A percentile compares a stretch with the other conserved stretches of the same genome.
Evolutionary conservation across 305 asterid genomes (phyloP).

Genomic region (Rubia balearica): DNA sequence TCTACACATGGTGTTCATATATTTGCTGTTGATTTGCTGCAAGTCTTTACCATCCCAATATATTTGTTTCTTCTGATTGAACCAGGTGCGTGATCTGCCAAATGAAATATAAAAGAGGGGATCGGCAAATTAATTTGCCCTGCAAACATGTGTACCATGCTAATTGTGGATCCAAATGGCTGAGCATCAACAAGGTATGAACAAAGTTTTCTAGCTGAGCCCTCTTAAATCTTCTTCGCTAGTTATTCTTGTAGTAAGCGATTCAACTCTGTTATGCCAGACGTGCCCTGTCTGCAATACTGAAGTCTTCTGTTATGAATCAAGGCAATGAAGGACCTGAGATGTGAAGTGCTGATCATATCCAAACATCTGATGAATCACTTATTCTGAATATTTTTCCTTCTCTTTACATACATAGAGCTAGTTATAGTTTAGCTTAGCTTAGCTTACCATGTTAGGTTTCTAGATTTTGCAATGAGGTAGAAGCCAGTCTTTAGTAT

Average conservation of each 20-base stretch:
- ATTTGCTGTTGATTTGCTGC: not conserved
- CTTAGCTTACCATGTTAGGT: not conserved
- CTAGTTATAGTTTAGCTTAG: slow-evolving; percentile 5
- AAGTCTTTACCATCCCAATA: not conserved
- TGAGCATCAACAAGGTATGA: slow-evolving; percentile 77
- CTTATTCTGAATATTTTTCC: not conserved
- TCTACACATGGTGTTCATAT: not conserved
- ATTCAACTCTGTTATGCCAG: slow-evolving; percentile 16
- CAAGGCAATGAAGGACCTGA: slow-evolving; percentile 27
- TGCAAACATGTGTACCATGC: slow-evolving; percentile 85
- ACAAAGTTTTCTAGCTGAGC: not conserved
- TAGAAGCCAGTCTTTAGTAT: slow-evolving; percentile 2
- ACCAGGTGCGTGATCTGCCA: slow-evolving; percentile 85
- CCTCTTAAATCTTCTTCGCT: not conserved
- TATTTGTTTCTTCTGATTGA: slow-evolving; percentile 16
- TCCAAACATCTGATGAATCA: not conserved
- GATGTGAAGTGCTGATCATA: not conserved
- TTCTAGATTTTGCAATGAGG: not conserved
- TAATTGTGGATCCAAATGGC: slow-evolving; percentile 83
- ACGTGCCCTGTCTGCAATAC: slow-evolving; percentile 77
- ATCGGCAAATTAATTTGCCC: slow-evolving; percentile 65
- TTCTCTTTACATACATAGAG: slow-evolving; percentile 11
- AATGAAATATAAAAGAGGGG: slow-evolving; percentile 83
- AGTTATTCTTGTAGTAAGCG: not conserved
- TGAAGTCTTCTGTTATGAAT: slow-evolving; percentile 54